phyloP scores from a whole-genome alignment of 1,284 basidiomycete genomes.

The Microbotryum saponariae region DNA sequence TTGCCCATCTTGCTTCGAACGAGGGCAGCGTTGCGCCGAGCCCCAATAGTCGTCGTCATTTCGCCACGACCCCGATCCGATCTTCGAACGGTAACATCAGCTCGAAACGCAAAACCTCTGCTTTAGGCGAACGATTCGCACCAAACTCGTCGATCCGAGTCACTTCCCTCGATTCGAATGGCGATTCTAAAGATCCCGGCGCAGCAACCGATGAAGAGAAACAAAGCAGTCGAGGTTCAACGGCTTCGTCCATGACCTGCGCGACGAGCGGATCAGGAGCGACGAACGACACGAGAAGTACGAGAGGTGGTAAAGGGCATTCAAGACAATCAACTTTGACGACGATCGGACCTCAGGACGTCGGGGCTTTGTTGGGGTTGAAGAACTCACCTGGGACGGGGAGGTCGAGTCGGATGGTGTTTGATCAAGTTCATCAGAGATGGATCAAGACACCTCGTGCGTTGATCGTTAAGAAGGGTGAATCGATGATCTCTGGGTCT shows the following conservation, averaged over 20 bases:
- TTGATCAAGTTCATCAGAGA: conserved; percentile 66
- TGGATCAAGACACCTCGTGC: conserved; percentile 57
- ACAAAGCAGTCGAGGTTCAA: too few species aligned
- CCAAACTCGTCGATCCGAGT: too few species aligned
- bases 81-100: too few species aligned
- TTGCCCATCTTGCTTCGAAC: too few species aligned
- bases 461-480: background rate
- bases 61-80: conserved; percentile 1
- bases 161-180: background rate
- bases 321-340: conserved; percentile 36
- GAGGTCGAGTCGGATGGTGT: conserved; percentile 75
- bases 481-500: background rate
- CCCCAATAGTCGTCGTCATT: background rate
- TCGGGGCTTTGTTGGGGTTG: conserved; percentile 38
- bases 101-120: too few species aligned
- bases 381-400: conserved; percentile 48
- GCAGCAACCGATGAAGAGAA: too few species aligned
- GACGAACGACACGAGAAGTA: background rate
- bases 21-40: too few species aligned
- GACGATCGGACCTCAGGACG: conserved; percentile 65
- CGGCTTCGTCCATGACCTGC: too few species aligned
- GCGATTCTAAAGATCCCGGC: background rate
- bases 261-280: too few species aligned
- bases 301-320: conserved; percentile 1
- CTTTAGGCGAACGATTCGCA: too few species aligned